Evolutionary conservation across 495 filamentous ascomycete genomes (phyloP).

Genomic region (Penicillium paxilli): DNA sequence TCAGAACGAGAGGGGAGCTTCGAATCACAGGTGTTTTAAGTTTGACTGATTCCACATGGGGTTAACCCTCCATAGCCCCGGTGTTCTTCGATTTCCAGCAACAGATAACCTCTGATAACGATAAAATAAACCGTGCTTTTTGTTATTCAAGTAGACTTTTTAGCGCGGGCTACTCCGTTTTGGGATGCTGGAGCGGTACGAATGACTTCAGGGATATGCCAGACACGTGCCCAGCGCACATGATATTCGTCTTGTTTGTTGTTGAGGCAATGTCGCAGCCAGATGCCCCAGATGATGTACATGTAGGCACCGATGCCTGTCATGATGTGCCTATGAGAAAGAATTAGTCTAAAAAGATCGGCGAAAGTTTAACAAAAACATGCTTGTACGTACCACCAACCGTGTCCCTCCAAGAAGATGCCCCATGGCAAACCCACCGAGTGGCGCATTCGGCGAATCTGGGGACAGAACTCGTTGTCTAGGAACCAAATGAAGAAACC

Average conservation of each 20-base stretch:
- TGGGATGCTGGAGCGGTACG: constrained; percentile 24
- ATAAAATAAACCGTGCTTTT: neutral
- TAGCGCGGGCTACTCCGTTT: constrained; percentile 34
- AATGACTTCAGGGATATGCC: constrained; percentile 67
- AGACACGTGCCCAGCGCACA: constrained; percentile 68
- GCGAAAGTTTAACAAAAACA: neutral
- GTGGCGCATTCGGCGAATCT: constrained; percentile 69
- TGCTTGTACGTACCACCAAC: constrained; percentile 80
- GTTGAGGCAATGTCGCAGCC: constrained; percentile 79
- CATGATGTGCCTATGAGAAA: constrained; percentile 59
- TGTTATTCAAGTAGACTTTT: constrained; percentile 41
- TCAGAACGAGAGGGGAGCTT: neutral
- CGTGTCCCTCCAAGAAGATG: constrained; percentile 86
- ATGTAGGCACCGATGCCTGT: constrained; percentile 73
- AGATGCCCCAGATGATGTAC: constrained; percentile 85
- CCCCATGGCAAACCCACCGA: constrained; percentile 86
- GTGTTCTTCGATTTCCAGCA: too few relatives aligned
- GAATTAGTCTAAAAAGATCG: constrained; percentile 3
- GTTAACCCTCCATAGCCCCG: too few relatives aligned
- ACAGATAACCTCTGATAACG: constrained; percentile 3
- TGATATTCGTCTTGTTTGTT: constrained; percentile 73
- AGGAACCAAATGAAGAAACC: constrained; percentile 88
- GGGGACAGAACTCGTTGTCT: constrained; percentile 78
- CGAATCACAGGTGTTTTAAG: neutral
- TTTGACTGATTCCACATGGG: too few relatives aligned